Base-by-base conservation (phyloP, 2,329 filamentous ascomycete genomes). In the Hypoxylon sp. region DNA sequence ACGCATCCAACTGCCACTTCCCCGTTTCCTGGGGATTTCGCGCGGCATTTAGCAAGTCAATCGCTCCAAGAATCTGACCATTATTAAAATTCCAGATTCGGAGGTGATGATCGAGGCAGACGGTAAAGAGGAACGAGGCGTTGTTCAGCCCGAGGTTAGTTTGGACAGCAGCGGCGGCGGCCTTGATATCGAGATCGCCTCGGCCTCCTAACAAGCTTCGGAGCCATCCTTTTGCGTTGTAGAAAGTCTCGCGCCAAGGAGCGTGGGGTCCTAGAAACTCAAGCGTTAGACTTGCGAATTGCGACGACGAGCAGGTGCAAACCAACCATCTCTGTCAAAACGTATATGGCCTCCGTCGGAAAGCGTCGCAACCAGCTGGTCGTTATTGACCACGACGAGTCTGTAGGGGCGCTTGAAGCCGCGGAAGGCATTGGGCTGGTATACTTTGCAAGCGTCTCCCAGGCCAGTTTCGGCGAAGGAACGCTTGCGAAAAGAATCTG, bases 61-160 rank as follows among this genome's bases (percentile, higher is more conserved):
- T 87, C 4, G 88, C 88, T 53, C 87, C 86, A 4, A 91, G 84
- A 51, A 96, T 84, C 70, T 88, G 90, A 42, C 93, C 93, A 33
- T 85, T 90, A n/a, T 85, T 80, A 26, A 94, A 80, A 70, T 96
- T 95, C 94, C 95, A 98, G 33, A 95, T 87, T 69, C 92, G 88
- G 71, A 99, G 78, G 9, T 87, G 88, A 72, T 99, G 93, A 67
- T 99, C 93, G 58, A 99, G 79, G 62, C 90, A 95, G 45, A 97
- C 86, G 0, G 93, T 93, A 67, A 97, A 91, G 1, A 84, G 79
- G 64, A 85, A 88, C 1, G 80, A 75, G 4, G 75, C 75, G 46
- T 78, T 74, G 7, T 82, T 76, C 17, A 82, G 72, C 3, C 81
- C 83, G 58, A 85, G 74, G 23, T 77, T 74, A 9, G 82, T 80